Conservation (phyloP, 2,329 filamentous ascomycete species). For the Apiospora pterosperma region DNA sequence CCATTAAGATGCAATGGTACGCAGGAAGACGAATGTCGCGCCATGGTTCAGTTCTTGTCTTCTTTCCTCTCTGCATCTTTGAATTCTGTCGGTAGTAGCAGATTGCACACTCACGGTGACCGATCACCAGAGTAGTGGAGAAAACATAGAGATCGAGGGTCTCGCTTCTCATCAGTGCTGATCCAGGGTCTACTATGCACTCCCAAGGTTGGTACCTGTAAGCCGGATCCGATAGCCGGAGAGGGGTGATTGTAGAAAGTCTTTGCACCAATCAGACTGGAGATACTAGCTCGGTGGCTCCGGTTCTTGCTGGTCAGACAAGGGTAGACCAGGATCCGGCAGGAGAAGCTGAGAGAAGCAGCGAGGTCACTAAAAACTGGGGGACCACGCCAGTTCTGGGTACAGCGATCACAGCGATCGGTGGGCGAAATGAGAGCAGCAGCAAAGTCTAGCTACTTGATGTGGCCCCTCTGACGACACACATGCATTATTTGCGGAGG, state of each 20-base stretch:
- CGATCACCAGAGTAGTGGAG: constrained; percentile 5
- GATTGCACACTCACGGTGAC: neutral
- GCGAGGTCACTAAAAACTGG: neutral
- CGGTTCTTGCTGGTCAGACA: neutral
- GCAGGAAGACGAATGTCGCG: neutral
- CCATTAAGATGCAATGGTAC: neutral
- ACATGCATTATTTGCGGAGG: neutral
- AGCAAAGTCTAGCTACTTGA: neutral
- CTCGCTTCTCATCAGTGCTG: neutral
- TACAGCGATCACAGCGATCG: neutral
- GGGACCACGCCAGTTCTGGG: neutral
- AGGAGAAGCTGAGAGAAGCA: neutral
- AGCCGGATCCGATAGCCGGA: too few species aligned
- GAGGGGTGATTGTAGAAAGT: neutral
- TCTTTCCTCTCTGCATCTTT: neutral
- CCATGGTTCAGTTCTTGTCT: neutral
- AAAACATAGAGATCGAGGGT: constrained; percentile 1
- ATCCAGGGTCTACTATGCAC: neutral
- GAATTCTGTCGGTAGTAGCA: neutral
- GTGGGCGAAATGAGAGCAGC: neutral
- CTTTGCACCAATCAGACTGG: neutral
- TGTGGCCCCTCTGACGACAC: neutral
- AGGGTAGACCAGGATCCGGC: neutral
- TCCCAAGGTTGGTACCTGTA: neutral
- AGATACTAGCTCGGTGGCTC: neutral